Evolutionary conservation across 805 yeast species (phyloP), one percentile per base, ranked within the genome.

Genomic region (Kodamaea neixiangensis): DNA sequence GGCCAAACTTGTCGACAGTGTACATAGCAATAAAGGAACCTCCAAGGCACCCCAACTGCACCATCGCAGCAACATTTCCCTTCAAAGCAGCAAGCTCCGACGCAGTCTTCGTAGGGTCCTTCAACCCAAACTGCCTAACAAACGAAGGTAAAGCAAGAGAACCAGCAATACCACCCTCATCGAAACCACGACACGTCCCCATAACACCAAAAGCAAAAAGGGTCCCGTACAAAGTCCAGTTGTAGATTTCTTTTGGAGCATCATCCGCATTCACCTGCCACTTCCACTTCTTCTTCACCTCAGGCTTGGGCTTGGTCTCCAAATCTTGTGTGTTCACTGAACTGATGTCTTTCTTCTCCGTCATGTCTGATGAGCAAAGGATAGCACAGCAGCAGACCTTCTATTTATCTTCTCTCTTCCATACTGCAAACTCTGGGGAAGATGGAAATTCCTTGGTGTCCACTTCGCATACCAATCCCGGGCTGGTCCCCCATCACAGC

Each of bases 161-260:
- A 4, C 75, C 75, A 5, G 75, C 76, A 43, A 71, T 71, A 40
- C 67, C 69, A 2, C 73, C 75, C 5, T 72, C 70, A 48, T 71
- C 76, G 48, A 71, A 71, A 6, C 76, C 76, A 44, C 69, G 68
- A 47, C 71, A 67, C 44, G 70, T 67, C 18, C 75, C 73, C 43
- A 80, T 61, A 14, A 81, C 61, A 45, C 85, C 86, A 63, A 81
- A 82, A 2, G 78, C 69, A 25, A 75, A 63, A 13, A 79, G 75
- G 1, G 79, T 68, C 40, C 72, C 53, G 61, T 66, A 79, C 37
- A 81, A 68, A 5, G 74, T 71, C 60, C 66, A 54, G 66, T 81
- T 80, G 55, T 71, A 79, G 22, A 78, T 74, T 54, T 79, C 78
- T n/a, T 21, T 54, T 13, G 65, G 65, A 11, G 63, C 55, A 29